A percentile compares a stretch with the other conserved stretches of the same genome.
Conservation (phyloP, 1,284 basidiomycete species). For the Porodaedalea pini region DNA sequence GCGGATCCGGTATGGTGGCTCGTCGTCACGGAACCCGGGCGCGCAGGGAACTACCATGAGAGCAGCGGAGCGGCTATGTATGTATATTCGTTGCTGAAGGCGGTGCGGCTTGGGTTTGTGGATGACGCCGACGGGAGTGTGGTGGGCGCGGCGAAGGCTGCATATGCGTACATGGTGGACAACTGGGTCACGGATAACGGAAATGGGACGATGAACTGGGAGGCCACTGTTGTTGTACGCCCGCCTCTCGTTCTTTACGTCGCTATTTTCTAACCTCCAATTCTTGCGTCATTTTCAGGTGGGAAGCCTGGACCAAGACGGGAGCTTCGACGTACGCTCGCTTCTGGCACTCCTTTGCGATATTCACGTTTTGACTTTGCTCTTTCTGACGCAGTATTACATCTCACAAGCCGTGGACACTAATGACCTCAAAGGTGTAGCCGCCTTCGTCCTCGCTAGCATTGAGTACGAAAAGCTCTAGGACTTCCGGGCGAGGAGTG, state of each 20-base stretch:
- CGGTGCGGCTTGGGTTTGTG: constrained; percentile 41
- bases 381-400: constrained; percentile 37
- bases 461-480: constrained; percentile 37
- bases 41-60: constrained; percentile 47
- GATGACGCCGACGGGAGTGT: constrained; percentile 34
- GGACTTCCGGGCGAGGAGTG: background rate
- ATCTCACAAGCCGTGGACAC: constrained; percentile 36
- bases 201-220: constrained; percentile 44
- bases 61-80: constrained; percentile 47
- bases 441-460: constrained; percentile 46
- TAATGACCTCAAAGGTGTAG: constrained; percentile 47
- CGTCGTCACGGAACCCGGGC: constrained; percentile 45
- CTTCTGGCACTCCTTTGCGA: background rate
- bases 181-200: constrained; percentile 41
- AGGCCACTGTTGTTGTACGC: constrained; percentile 41
- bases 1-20: constrained; percentile 49
- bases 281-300: constrained; percentile 30
- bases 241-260: background rate
- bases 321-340: constrained; percentile 38
- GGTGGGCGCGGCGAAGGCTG: constrained; percentile 34
- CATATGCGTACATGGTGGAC: constrained; percentile 40
- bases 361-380: background rate
- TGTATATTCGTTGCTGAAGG: constrained; percentile 44
- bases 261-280: background rate
- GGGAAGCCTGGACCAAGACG: constrained; percentile 39